These are phyloP conservation scores for Secale cereale DNA, from an alignment of 176 grass and related monocot species.

Conservation along the genomic window DNA sequence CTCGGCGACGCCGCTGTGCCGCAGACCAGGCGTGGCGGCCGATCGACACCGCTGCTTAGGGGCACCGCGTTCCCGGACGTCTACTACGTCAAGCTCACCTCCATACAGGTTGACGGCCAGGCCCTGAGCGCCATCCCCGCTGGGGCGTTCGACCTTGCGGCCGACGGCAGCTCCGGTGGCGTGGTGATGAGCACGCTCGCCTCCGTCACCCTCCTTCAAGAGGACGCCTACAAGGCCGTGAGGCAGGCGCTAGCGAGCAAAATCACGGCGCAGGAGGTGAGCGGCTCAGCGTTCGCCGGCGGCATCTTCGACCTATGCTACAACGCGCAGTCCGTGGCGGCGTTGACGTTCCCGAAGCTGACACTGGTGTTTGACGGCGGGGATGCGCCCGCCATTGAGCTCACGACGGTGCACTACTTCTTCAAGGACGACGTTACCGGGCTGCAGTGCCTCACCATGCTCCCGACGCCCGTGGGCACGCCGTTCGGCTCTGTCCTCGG, in stretches of 20 bases:
- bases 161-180: constrained; percentile 1
- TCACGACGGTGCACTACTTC: background rate
- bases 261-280: background rate
- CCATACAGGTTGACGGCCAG: background rate
- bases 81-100: background rate
- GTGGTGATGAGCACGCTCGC: background rate
- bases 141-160: background rate
- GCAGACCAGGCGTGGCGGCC: background rate
- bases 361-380: background rate
- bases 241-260: background rate
- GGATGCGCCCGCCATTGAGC: background rate
- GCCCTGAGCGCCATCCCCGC: background rate
- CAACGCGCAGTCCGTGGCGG: background rate
- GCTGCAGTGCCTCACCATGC: constrained; percentile 24
- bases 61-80: background rate
- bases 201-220: background rate
- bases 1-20: background rate
- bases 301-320: background rate
- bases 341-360: background rate
- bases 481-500: background rate
- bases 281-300: background rate
- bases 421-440: background rate
- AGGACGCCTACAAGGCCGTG: background rate
- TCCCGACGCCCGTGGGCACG: background rate
- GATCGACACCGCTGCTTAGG: background rate